These are phyloP conservation scores for Russula sp. DNA, from an alignment of 768 basidiomycete genomes.

Conservation along the genomic window DNA sequence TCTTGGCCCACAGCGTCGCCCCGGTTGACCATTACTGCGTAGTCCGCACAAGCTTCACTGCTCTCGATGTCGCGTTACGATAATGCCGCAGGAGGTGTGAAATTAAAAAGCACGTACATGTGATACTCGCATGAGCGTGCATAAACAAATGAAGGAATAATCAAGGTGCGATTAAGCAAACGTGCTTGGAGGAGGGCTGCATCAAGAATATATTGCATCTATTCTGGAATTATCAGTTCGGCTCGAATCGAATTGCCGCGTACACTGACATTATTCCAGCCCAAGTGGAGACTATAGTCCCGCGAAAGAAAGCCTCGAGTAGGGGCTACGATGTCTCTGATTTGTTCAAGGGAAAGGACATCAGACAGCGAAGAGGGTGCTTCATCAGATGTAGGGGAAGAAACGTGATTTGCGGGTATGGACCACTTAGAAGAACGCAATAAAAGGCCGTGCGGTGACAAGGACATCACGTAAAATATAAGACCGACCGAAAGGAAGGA, in stretches of 20 bases:
- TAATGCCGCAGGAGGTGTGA: conserved; percentile 11
- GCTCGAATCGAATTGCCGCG: neutral
- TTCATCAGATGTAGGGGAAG: neutral
- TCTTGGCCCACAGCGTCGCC: conserved; percentile 42
- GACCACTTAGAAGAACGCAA: neutral
- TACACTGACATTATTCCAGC: conserved; percentile 48
- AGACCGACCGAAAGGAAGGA: conserved; percentile 12
- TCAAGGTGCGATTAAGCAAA: conserved; percentile 44
- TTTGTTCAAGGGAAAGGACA: conserved; percentile 35
- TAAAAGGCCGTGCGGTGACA: neutral
- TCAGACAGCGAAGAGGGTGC: neutral
- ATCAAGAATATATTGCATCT: conserved; percentile 53
- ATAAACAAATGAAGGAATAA: conserved; percentile 47
- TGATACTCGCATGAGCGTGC: conserved; percentile 47
- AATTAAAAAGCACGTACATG: conserved; percentile 33
- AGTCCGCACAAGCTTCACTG: conserved; percentile 41
- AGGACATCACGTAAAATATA: conserved; percentile 11
- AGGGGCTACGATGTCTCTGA: conserved; percentile 39
- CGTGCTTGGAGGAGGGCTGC: conserved; percentile 44
- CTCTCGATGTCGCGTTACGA: neutral
- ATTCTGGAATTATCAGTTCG: conserved; percentile 1
- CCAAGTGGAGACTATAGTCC: conserved; percentile 45
- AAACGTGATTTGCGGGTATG: neutral
- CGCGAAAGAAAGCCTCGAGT: conserved; percentile 46
- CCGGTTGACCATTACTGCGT: conserved; percentile 45